Conservation (phyloP, 192 early-diverging fungal genomes). For the Coemansia sp. region DNA sequence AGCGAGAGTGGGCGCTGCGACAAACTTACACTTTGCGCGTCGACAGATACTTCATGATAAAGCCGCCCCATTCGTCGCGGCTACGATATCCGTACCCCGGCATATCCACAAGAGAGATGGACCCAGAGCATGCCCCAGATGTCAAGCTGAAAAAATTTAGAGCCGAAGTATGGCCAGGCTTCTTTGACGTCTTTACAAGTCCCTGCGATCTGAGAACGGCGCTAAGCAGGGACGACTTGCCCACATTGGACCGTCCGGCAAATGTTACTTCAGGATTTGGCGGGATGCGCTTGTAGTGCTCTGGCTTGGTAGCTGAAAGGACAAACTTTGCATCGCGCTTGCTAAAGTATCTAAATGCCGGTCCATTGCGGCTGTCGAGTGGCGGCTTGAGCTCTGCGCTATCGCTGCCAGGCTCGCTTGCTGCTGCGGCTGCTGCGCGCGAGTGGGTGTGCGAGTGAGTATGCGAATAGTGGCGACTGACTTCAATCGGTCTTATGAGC, state of each 20-base stretch:
- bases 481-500: not conserved
- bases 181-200: slow-evolving; percentile 55
- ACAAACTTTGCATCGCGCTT: slow-evolving; percentile 48
- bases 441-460: slow-evolving; percentile 1
- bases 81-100: slow-evolving; percentile 61
- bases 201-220: slow-evolving; percentile 34
- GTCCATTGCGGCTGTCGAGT: not conserved
- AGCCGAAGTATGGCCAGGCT: slow-evolving; percentile 50
- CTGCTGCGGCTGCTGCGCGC: not conserved
- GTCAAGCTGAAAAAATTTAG: slow-evolving; percentile 47
- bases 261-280: slow-evolving; percentile 47
- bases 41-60: slow-evolving; percentile 50
- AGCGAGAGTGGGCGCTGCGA: not conserved
- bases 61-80: slow-evolving; percentile 52
- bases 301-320: slow-evolving; percentile 28
- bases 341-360: slow-evolving; percentile 21
- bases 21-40: slow-evolving; percentile 36
- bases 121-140: slow-evolving; percentile 16
- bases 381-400: not conserved
- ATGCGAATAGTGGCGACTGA: not conserved
- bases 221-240: slow-evolving; percentile 56
- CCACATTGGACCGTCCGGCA: slow-evolving; percentile 57
- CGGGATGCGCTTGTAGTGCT: slow-evolving; percentile 23
- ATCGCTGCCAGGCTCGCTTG: not conserved
- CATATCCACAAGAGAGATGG: slow-evolving; percentile 56